Evolutionary conservation across 2,329 filamentous ascomycete species (phyloP).

Genomic region (Cordyceps javanica): DNA sequence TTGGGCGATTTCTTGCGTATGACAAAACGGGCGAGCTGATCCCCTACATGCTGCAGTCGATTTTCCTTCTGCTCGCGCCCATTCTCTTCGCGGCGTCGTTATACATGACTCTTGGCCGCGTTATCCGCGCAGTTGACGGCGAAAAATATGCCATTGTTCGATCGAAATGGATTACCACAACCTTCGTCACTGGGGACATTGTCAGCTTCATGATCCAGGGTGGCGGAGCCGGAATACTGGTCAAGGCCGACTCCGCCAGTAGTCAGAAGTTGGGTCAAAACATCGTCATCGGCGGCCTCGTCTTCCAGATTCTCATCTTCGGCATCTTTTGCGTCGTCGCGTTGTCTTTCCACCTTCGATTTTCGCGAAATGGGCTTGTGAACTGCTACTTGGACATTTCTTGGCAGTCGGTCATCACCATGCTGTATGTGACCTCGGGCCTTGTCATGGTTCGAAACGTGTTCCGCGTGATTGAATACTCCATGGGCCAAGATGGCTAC

Average conservation of each 20-base stretch:
- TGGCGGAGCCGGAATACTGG: conserved; percentile 24
- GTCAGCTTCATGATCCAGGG: conserved; percentile 25
- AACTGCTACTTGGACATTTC: conserved; percentile 14
- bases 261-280: conserved; percentile 32
- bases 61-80: conserved; percentile 35
- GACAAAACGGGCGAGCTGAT: conserved; percentile 28
- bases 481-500: conserved; percentile 32
- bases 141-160: conserved; percentile 19
- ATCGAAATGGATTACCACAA: conserved; percentile 22
- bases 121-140: conserved; percentile 26
- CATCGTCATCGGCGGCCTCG: conserved; percentile 46
- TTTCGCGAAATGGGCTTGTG: background rate
- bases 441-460: conserved; percentile 37
- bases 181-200: conserved; percentile 28
- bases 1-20: conserved; percentile 30
- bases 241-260: conserved; percentile 19
- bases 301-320: conserved; percentile 51
- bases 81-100: conserved; percentile 39
- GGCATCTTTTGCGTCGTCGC: conserved; percentile 43
- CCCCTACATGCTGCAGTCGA: conserved; percentile 34
- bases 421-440: conserved; percentile 30
- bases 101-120: conserved; percentile 38
- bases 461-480: conserved; percentile 42
- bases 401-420: conserved; percentile 28
- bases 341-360: conserved; percentile 34